Evolutionary conservation across 352 stramenopile species (phyloP).

Genomic region (Pythium phragmitis): DNA sequence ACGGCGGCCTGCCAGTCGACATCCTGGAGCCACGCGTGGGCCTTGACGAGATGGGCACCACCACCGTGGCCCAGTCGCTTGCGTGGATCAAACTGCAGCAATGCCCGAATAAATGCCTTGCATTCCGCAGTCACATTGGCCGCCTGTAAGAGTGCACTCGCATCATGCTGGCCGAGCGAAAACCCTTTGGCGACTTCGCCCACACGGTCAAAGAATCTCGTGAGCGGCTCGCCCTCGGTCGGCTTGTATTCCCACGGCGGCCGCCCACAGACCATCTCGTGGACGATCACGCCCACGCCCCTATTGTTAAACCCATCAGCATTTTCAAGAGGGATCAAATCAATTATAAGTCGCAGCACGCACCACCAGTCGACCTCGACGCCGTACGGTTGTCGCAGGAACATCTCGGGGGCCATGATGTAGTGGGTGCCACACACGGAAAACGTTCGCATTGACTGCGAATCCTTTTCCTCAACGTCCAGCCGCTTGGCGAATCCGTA

Average conservation of each 20-base stretch:
- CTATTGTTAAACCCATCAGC: slow-evolving; percentile 24
- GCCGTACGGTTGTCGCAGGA: slow-evolving; percentile 35
- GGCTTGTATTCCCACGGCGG: slow-evolving; percentile 76
- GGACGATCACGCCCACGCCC: slow-evolving; percentile 70
- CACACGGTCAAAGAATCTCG: slow-evolving; percentile 19
- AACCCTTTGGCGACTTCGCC: slow-evolving; percentile 16
- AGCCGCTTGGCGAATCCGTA: slow-evolving; percentile 52
- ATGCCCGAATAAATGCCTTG: slow-evolving; percentile 6
- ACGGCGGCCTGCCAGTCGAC: slow-evolving; percentile 39
- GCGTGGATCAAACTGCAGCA: slow-evolving; percentile 32
- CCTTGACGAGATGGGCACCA: slow-evolving; percentile 49
- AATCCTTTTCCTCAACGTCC: not conserved
- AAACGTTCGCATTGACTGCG: slow-evolving; percentile 16
- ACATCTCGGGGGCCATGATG: slow-evolving; percentile 73
- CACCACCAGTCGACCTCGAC: slow-evolving; percentile 72
- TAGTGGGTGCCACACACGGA: slow-evolving; percentile 77
- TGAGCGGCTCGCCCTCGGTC: slow-evolving; percentile 23
- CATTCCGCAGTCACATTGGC: slow-evolving; percentile 12
- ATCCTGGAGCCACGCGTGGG: slow-evolving; percentile 60
- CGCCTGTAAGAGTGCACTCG: not conserved
- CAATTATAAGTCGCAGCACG: not conserved
- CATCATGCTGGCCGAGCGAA: not conserved
- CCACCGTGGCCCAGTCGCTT: slow-evolving; percentile 45
- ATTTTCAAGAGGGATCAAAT: no score
- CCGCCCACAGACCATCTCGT: slow-evolving; percentile 63